A percentile compares a stretch with the other conserved stretches of the same genome.
These are phyloP conservation scores for Heliocybe sulcata DNA, from an alignment of 1,284 basidiomycete species.

Conservation along the genomic window DNA sequence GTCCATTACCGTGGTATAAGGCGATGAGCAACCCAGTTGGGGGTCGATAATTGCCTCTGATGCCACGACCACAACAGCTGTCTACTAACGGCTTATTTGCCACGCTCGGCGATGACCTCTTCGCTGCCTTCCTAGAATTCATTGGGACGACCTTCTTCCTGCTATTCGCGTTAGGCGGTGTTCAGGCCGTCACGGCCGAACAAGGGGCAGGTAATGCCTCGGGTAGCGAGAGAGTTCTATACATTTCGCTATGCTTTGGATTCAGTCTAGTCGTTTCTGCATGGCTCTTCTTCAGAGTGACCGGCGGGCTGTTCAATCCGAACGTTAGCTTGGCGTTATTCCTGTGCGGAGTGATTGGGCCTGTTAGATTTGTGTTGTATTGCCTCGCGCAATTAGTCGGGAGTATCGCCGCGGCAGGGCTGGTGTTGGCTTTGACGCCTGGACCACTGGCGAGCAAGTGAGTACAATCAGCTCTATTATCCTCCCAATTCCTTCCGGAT, in stretches of 20 bases:
- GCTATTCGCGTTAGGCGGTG: conserved; percentile 53
- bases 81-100: background rate
- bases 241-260: conserved; percentile 59
- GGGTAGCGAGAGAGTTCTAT: conserved; percentile 34
- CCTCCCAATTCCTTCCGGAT: background rate
- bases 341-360: conserved; percentile 51
- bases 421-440: conserved; percentile 56
- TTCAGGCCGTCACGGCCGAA: conserved; percentile 34
- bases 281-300: conserved; percentile 72
- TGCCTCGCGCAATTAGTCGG: conserved; percentile 58
- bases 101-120: conserved; percentile 24
- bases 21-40: too few species aligned
- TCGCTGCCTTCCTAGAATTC: conserved; percentile 46
- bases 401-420: conserved; percentile 52
- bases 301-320: conserved; percentile 68
- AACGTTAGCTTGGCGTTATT: conserved; percentile 58
- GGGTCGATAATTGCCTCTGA: too few species aligned
- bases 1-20: too few species aligned
- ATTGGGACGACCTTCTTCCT: conserved; percentile 54
- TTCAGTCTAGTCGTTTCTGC: conserved; percentile 61
- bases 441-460: conserved; percentile 52
- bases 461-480: conserved; percentile 16
- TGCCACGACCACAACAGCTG: background rate
- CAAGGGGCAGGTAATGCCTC: conserved; percentile 7
- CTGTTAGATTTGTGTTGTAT: conserved; percentile 55